Conservation (phyloP, 1,284 basidiomycete genomes). For the Vanrija pseudolonga region DNA sequence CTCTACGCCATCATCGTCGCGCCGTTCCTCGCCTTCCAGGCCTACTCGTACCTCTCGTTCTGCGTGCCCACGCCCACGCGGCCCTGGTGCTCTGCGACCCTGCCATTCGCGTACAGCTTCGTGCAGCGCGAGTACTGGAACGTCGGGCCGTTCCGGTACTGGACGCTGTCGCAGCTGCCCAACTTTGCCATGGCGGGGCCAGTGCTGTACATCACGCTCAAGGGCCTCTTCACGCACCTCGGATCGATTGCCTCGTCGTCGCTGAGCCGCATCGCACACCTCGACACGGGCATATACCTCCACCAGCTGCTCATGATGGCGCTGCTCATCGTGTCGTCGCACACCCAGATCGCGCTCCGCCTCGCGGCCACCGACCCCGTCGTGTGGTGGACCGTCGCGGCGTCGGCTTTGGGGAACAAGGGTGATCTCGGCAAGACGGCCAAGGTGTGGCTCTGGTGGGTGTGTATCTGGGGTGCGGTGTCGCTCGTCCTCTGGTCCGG, state of each 20-base stretch:
- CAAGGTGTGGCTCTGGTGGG: slow-evolving; percentile 58
- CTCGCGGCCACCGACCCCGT: slow-evolving; percentile 73
- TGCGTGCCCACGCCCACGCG: slow-evolving; percentile 52
- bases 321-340: slow-evolving; percentile 71
- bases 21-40: slow-evolving; percentile 72
- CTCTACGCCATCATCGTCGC: slow-evolving; percentile 54
- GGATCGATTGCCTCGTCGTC: no score
- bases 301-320: slow-evolving; percentile 61
- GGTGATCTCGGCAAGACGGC: neutral
- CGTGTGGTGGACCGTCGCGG: slow-evolving; percentile 76
- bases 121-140: slow-evolving; percentile 84
- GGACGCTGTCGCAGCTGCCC: slow-evolving; percentile 75
- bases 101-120: slow-evolving; percentile 75
- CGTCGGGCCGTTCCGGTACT: slow-evolving; percentile 79
- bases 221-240: slow-evolving; percentile 1
- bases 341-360: slow-evolving; percentile 86
- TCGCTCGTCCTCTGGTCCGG: slow-evolving; percentile 76
- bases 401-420: slow-evolving; percentile 53
- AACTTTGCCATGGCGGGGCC: slow-evolving; percentile 82
- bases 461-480: slow-evolving; percentile 66
- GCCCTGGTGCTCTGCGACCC: slow-evolving; percentile 62
- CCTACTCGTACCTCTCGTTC: slow-evolving; percentile 61
- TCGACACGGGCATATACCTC: slow-evolving; percentile 59
- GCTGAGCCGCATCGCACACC: neutral
- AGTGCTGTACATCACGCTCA: slow-evolving; percentile 58